Base-by-base conservation (phyloP, 345 rosid species). In the Sonneratia alba region DNA sequence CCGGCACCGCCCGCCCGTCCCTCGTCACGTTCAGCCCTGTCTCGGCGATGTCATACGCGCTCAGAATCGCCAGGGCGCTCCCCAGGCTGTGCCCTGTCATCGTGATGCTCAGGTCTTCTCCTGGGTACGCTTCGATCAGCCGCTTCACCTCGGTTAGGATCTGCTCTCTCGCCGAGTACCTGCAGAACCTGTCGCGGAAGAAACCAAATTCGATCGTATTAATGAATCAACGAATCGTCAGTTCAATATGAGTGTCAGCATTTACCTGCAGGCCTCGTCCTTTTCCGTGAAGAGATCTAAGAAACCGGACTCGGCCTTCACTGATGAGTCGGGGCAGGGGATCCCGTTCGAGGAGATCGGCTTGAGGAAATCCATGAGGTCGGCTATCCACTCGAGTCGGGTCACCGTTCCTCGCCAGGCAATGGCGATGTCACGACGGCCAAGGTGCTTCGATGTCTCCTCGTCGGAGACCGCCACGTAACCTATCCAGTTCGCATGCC, bases 361-460 rank as follows among this genome's bases (percentile, higher is more conserved):
- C 66, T 87, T 85, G 3, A 90, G 79, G n/a, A 76, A 90, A 70
- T 86, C 94, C 87, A 87, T 93, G 6, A 93, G 74, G 73, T 93
- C 97, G 0, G 87, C 87, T 1, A 87, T 81, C 96, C 96, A 90
- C 70, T 93, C 97, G 0, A 88, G 85, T 2, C 79, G 80, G 1
- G 98, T 89, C 21, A 93, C 91, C 6, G 98, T 93, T 22, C 98
- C 97, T 49, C 97, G 76, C 96, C 93, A 90, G 1, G 93, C 88
- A 32, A 93, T 63, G 19, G 78, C 73, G 48, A 93, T 84, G 75
- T 93, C 97, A 0, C 97, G 87, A 24, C 97, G 92, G 49, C 97
- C 97, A 14, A 93, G 76, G 3, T 77, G 82, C 68, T 69, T 68
- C 0, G 85, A 61, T 0, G 81, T 79, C 40, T 86, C 86, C 27